Evolutionary conservation across 768 basidiomycete genomes (phyloP).

Genomic region (Pleurotus tuber-regium): DNA sequence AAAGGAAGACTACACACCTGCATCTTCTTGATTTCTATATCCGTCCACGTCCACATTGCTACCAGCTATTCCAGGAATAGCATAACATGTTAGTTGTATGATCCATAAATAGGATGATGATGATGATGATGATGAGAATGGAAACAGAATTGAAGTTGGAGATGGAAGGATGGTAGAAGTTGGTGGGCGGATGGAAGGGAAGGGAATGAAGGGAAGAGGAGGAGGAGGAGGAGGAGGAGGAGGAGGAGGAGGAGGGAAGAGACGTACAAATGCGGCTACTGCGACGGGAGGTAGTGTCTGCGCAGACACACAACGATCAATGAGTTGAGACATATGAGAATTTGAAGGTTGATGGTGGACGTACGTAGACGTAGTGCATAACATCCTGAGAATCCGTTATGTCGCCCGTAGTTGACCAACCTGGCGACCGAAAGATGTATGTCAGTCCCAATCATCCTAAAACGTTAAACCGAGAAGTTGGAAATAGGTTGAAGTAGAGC

Average conservation of each 20-base stretch:
- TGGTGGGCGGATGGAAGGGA: too few relatives aligned
- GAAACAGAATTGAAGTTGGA: conserved; percentile 3
- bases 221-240: too few relatives aligned
- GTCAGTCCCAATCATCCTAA: not conserved
- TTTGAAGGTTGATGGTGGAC: conserved; percentile 16
- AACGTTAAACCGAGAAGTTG: too few relatives aligned
- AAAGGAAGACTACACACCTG: conserved; percentile 38
- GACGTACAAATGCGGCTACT: conserved; percentile 41
- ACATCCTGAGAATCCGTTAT: conserved; percentile 30
- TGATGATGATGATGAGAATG: not conserved
- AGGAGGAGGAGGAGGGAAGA: too few relatives aligned
- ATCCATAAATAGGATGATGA: conserved; percentile 1
- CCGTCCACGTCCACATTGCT: conserved; percentile 55
- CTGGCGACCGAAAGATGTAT: conserved; percentile 20
- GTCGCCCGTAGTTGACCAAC: conserved; percentile 40
- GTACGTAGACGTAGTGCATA: conserved; percentile 54
- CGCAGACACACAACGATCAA: conserved; percentile 5
- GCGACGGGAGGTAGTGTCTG: conserved; percentile 56
- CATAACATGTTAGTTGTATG: too few relatives aligned
- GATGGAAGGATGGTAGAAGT: too few relatives aligned
- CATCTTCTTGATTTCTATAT: conserved; percentile 55
- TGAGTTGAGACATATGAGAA: not conserved
- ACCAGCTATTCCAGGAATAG: too few relatives aligned
- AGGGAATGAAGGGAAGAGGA: too few relatives aligned
- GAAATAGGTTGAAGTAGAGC: too few relatives aligned